Percentiles rank a stretch among this genome's conserved stretches.
Conservation (phyloP, 2,329 filamentous ascomycete species). For the Microthyrium microscopicum region DNA sequence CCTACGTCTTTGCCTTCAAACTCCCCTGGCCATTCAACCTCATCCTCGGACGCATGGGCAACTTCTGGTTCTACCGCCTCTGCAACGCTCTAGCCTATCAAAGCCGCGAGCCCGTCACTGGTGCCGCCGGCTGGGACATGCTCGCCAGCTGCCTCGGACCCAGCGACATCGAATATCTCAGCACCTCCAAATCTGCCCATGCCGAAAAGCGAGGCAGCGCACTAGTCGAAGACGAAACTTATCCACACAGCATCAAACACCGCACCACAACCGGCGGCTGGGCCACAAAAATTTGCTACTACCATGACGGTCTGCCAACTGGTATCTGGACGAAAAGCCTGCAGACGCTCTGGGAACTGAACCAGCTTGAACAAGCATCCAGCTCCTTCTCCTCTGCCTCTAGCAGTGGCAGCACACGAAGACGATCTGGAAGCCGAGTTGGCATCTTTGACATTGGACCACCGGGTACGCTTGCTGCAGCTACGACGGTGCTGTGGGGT, state of each 20-base stretch:
- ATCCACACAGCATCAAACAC: constrained; percentile 24
- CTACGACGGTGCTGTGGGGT: constrained; percentile 37
- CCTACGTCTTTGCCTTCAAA: constrained; percentile 39
- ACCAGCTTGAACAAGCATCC: constrained; percentile 22
- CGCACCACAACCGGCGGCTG: constrained; percentile 29
- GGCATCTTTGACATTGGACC: constrained; percentile 29
- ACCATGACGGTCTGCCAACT: constrained; percentile 32
- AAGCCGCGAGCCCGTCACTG: constrained; percentile 13
- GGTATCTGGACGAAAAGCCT: constrained; percentile 35
- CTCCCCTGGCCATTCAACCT: constrained; percentile 29
- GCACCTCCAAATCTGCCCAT: background rate
- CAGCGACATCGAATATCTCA: constrained; percentile 24
- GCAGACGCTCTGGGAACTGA: constrained; percentile 31
- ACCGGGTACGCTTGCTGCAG: constrained; percentile 31
- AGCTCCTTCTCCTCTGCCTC: constrained; percentile 13
- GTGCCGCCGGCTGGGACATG: constrained; percentile 23
- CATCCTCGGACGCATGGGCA: constrained; percentile 30
- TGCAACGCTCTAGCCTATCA: constrained; percentile 21
- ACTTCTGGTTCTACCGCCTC: constrained; percentile 29
- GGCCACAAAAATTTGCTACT: constrained; percentile 34
- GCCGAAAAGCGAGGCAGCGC: background rate
- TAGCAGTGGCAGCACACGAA: background rate
- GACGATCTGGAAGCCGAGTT: constrained; percentile 18
- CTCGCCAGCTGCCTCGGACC: constrained; percentile 38
- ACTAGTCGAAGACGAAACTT: constrained; percentile 15